Base-by-base conservation (phyloP, 495 filamentous ascomycete species). In the Penicillium riverlandense region DNA sequence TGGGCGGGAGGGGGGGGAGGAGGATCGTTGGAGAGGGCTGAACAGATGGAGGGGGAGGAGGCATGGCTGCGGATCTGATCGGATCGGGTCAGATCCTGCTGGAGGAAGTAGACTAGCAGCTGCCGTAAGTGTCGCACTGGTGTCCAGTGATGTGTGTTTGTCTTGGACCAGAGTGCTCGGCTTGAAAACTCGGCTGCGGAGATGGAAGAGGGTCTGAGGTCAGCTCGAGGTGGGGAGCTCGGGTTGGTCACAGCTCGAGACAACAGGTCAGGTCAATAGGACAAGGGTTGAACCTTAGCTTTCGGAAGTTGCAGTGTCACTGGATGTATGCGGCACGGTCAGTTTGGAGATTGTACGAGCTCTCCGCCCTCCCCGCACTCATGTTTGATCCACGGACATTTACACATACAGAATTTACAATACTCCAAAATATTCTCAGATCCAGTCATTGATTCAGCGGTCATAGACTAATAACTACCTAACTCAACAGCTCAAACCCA, bases 1-100 rank as follows among this genome's bases (percentile, higher is more conserved):
- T 70, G 6, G 71, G 62, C 11, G 74, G 73, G 30, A 76, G 67
- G 45, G 62, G 12, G 37, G 66, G 64, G 50, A 75, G 59, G 38
- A 77, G 66, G 53, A 78, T 61, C 27, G 71, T 68, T 11, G 70
- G 59, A 11, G 75, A 56, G 14, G 68, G 63, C 11, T 61, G 54
- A 13, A 60, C 36, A 14, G 55, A 50, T 13, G 59, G 30, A 33
- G 49, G 38, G 15, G 55, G 50, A 14, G 59, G 30, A 33, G 49
- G 44, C 53, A 58, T 58, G 27, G 15, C 32, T 41, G 29, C n/a
- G 35, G 11, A 11, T 36, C 12, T 16, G 16, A 35, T 13, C 16
- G 13, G 43, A 27, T 29, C 10, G 10, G 13, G 28, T 12, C n/a
- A n/a, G 31, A 42, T 28, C 27, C n/a, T 37, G 22, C 11, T 32